phyloP scores from a whole-genome alignment of 2,329 filamentous ascomycete species.

The Fusarium floridanum region DNA sequence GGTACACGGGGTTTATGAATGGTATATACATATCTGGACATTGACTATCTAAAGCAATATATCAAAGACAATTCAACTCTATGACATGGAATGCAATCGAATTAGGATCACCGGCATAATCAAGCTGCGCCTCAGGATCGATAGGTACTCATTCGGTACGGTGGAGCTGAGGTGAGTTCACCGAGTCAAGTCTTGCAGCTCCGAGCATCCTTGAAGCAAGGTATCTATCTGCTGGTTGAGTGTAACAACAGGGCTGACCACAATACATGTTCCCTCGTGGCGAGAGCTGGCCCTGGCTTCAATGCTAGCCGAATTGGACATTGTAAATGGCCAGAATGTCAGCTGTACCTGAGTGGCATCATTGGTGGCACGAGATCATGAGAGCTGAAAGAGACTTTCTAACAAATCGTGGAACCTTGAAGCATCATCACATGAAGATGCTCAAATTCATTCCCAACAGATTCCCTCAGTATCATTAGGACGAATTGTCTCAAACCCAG shows the following conservation, averaged over 20 bases:
- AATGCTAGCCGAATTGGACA: neutral
- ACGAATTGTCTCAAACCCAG: conserved; percentile 15
- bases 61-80: neutral
- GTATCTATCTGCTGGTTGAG: neutral
- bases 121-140: neutral
- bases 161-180: neutral
- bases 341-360: conserved; percentile 1
- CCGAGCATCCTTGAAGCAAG: neutral
- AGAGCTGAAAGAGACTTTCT: neutral
- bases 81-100: neutral
- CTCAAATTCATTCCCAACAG: neutral
- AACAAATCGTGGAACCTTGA: neutral
- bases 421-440: neutral
- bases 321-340: neutral
- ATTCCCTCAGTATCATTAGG: neutral
- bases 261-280: neutral
- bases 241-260: neutral
- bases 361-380: conserved; percentile 3
- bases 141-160: neutral
- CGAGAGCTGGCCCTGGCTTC: neutral
- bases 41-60: neutral
- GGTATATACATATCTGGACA: neutral
- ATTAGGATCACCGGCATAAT: neutral
- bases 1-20: neutral
- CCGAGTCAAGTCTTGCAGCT: neutral